These are phyloP conservation scores for Dioscorea alata DNA, from an alignment of 106 monocot genomes.

Conservation along the genomic window DNA sequence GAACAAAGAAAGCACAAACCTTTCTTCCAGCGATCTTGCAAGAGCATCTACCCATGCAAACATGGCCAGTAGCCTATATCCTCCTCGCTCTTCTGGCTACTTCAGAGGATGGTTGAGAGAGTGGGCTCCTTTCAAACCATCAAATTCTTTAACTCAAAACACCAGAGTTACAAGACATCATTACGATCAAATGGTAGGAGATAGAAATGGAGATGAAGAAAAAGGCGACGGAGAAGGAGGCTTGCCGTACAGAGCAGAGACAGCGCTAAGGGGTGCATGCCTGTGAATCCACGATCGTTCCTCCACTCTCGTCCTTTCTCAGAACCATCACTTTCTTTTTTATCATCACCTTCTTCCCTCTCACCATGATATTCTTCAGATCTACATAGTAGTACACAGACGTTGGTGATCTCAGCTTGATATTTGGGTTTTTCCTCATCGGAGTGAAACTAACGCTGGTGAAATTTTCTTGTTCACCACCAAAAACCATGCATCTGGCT, in stretches of 20 bases:
- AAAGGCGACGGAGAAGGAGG: not conserved
- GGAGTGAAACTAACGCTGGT: conserved; percentile 40
- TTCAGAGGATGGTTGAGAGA: not conserved
- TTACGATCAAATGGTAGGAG: not conserved
- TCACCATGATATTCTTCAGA: conserved; percentile 43
- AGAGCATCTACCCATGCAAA: conserved; percentile 74
- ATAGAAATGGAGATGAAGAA: not conserved
- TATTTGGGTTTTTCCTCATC: conserved; percentile 32
- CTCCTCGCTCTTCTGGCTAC: conserved; percentile 16
- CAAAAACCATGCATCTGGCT: conserved; percentile 45
- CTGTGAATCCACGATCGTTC: conserved; percentile 75
- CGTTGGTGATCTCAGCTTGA: conserved; percentile 16
- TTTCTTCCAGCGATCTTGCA: conserved; percentile 84
- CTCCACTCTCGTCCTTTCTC: conserved; percentile 36
- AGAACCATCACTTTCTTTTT: conserved; percentile 20
- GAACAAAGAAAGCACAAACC: conserved; percentile 19
- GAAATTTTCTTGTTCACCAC: conserved; percentile 8
- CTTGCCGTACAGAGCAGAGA: conserved; percentile 12
- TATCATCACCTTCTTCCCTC: conserved; percentile 52
- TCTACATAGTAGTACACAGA: conserved; percentile 71
- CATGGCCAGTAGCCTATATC: conserved; percentile 43
- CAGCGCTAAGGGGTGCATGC: conserved; percentile 7
- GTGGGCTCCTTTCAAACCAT: conserved; percentile 9
- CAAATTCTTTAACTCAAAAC: conserved; percentile 5
- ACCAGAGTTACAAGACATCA: not conserved